phyloP scores from a whole-genome alignment of 2,329 filamentous ascomycete genomes.

The Leptographium lundbergii region DNA sequence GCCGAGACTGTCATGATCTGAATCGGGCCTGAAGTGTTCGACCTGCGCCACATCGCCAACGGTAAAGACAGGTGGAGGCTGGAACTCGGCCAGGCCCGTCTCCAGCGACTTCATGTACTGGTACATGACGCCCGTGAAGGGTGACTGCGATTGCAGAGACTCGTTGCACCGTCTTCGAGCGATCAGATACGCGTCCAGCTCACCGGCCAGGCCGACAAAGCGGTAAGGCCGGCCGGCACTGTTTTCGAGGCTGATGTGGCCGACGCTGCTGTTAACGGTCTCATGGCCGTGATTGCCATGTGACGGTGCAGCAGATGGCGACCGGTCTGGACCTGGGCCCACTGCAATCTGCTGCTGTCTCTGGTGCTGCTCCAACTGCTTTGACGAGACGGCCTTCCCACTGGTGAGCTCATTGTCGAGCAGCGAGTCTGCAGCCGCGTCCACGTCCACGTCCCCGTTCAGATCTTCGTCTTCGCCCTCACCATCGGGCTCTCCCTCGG shows the following conservation, averaged over 20 bases:
- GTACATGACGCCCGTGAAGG: neutral
- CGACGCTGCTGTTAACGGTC: too few species aligned
- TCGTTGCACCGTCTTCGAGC: neutral
- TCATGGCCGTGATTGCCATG: neutral
- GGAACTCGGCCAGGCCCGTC: neutral
- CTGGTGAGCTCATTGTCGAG: neutral
- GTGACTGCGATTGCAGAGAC: neutral
- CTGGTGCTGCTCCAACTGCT: neutral
- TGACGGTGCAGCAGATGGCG: neutral
- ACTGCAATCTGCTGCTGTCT: too few species aligned
- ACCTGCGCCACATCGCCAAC: neutral
- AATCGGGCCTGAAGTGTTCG: neutral
- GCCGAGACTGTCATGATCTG: neutral
- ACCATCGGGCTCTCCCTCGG: neutral
- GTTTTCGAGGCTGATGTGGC: neutral
- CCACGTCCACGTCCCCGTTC: too few species aligned
- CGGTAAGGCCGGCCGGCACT: neutral
- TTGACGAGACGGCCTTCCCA: neutral
- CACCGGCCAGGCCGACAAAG: conserved; percentile 1
- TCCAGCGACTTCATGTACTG: neutral
- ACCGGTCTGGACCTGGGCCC: neutral
- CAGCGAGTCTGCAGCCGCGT: neutral
- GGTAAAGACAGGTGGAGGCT: neutral
- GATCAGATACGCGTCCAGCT: conserved; percentile 3
- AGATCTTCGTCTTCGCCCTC: neutral